phyloP scores from a whole-genome alignment of 1,139 yeast species.

The Diutina mesorugosa region DNA sequence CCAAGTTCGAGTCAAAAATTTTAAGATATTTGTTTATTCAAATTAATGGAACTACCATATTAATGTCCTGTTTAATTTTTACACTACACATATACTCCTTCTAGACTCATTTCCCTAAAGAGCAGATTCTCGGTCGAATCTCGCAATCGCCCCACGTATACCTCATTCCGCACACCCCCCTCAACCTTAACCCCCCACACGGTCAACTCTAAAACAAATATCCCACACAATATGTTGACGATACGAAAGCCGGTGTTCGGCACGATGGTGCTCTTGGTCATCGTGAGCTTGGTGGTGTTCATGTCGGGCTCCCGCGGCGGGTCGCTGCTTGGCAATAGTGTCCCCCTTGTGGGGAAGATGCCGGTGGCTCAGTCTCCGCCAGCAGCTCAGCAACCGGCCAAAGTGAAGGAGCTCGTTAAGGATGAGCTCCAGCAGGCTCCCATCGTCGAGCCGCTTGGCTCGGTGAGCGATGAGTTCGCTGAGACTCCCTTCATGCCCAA shows the following conservation, averaged over 20 bases:
- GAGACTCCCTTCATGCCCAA: slow-evolving; percentile 71
- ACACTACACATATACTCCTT: too few species aligned
- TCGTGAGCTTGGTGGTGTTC: slow-evolving; percentile 15
- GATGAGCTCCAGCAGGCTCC: not conserved
- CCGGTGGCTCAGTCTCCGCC: not conserved
- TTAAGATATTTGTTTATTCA: too few species aligned
- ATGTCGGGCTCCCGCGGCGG: slow-evolving; percentile 13
- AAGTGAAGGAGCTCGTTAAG: not conserved
- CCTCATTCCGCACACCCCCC: not conserved
- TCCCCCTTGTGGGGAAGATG: slow-evolving; percentile 12
- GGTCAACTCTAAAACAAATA: not conserved
- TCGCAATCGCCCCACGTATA: not conserved
- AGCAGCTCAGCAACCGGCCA: not conserved
- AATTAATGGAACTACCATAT: too few species aligned
- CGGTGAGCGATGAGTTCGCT: slow-evolving; percentile 11
- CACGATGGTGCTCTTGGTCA: slow-evolving; percentile 12
- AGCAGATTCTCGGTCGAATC: not conserved
- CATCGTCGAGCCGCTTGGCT: not conserved
- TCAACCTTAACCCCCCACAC: not conserved
- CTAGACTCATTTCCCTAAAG: not conserved
- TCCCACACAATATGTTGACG: slow-evolving; percentile 8
- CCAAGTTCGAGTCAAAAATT: too few species aligned
- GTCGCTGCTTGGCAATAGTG: slow-evolving; percentile 12
- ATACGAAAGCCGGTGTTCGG: slow-evolving; percentile 15
- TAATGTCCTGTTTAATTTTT: too few species aligned